A percentile compares a stretch with the other conserved stretches of the same genome.
Conservation (phyloP, 441 rosid genomes). For the Cnidoscolus chayamansa region DNA sequence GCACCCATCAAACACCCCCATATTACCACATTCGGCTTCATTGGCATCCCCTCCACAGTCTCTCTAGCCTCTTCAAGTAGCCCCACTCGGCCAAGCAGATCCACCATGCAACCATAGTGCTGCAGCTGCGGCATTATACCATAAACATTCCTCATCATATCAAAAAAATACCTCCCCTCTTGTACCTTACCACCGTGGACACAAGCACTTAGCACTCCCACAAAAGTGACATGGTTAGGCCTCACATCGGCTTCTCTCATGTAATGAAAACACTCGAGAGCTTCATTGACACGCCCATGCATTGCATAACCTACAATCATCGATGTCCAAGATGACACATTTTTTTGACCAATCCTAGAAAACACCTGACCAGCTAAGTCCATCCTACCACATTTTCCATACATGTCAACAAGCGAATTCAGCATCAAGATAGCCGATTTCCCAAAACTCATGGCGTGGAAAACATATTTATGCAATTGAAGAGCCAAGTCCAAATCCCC, state of each 20-base stretch:
- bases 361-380: constrained; percentile 62
- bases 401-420: constrained; percentile 73
- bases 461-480: constrained; percentile 69
- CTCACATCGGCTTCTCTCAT: constrained; percentile 52
- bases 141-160: constrained; percentile 52
- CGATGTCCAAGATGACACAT: constrained; percentile 81
- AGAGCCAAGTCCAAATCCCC: constrained; percentile 59
- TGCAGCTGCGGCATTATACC: constrained; percentile 44
- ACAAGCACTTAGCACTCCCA: constrained; percentile 74
- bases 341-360: constrained; percentile 37
- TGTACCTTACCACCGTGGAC: constrained; percentile 78
- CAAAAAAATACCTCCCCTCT: constrained; percentile 56
- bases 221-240: constrained; percentile 72
- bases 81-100: constrained; percentile 68
- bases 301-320: constrained; percentile 68
- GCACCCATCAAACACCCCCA: constrained; percentile 91
- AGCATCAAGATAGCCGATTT: constrained; percentile 56
- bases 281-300: constrained; percentile 53
- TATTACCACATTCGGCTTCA: constrained; percentile 64
- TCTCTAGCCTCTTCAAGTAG: constrained; percentile 60
- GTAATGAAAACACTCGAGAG: constrained; percentile 47
- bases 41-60: constrained; percentile 69
- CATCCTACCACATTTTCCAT: constrained; percentile 83
- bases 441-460: constrained; percentile 42
- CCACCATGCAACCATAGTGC: constrained; percentile 82